Percentiles rank a stretch among this genome's conserved stretches.
phyloP scores from a whole-genome alignment of 495 filamentous ascomycete genomes.

The Podospora fimiseda region DNA sequence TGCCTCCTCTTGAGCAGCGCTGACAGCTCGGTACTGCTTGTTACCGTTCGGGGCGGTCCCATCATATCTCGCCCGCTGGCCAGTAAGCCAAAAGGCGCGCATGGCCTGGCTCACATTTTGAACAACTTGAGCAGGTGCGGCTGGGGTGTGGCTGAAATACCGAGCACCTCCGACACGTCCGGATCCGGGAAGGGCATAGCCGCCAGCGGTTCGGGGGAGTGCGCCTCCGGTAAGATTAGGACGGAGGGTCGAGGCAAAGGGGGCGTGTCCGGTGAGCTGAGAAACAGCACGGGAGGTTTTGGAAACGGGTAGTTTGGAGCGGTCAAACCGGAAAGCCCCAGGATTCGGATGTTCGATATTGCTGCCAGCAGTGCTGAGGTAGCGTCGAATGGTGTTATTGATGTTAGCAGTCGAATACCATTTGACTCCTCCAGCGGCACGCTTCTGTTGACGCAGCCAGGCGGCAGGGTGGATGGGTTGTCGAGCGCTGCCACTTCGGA shows the following conservation, averaged over 20 bases:
- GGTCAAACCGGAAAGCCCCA: constrained; percentile 45
- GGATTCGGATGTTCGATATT: constrained; percentile 22
- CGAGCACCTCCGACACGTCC: constrained; percentile 66
- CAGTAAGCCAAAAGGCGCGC: constrained; percentile 81
- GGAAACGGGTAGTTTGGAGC: constrained; percentile 60
- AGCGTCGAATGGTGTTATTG: constrained; percentile 51
- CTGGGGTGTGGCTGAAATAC: constrained; percentile 84
- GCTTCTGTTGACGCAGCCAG: constrained; percentile 64
- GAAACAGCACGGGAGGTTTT: constrained; percentile 58
- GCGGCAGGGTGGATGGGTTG: constrained; percentile 70
- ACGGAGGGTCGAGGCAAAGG: constrained; percentile 84
- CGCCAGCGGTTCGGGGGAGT: constrained; percentile 75
- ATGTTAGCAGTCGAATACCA: constrained; percentile 66
- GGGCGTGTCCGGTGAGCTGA: constrained; percentile 64
- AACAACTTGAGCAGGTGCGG: constrained; percentile 82
- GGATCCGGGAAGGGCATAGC: constrained; percentile 67
- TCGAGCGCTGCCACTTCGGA: constrained; percentile 43
- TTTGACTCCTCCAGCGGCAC: constrained; percentile 38
- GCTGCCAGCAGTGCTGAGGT: constrained; percentile 49
- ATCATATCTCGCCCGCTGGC: constrained; percentile 78
- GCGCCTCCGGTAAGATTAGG: constrained; percentile 90
- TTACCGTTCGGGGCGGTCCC: constrained; percentile 63
- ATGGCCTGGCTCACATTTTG: constrained; percentile 88
- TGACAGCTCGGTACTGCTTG: constrained; percentile 68
- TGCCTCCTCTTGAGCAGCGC: constrained; percentile 62